Base-by-base conservation (phyloP, 2,329 filamentous ascomycete species). In the Trichoderma simmonsii region DNA sequence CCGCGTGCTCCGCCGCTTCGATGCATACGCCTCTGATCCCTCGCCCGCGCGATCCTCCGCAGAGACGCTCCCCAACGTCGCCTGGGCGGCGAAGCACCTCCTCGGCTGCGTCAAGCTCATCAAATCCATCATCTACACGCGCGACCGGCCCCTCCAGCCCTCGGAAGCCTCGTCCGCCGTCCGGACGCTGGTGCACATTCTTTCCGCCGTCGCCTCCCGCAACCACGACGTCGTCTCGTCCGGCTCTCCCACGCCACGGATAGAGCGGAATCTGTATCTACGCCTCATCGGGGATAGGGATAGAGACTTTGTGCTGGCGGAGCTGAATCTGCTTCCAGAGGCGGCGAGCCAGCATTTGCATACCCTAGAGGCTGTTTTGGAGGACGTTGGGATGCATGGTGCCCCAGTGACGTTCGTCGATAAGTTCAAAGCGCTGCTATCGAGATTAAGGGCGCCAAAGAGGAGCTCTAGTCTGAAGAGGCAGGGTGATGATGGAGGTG, bases 41-140 rank as follows among this genome's bases (percentile, higher is more conserved):
- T 15, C 62, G 39, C 60, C 28, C 1, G 9, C n/a, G 51, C 21
- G 36, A n/a, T 32, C 30, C 12, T 62, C 66, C 21, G 67, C 77
- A 63, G 79, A 86, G 75, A 78, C 78, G 0, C 78, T 80, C 1
- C 76, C 78, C 21, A 76, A 86, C 71, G 84, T 86, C 1, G 68
- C 79, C 9, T 89, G 87, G 87, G 87, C 86, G 3, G 83, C 85
- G 1, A 77, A 75, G 6, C 86, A 88, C 70, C 81, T 89, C 34
- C 75, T 79, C 7, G 80, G 81, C 24, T 83, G 83, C 30, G 79
- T 84, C 14, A 74, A 76, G 36, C 82, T 84, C 72, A 84, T 89
- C 72, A 79, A 81, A 59, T 78, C 81, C 39, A 77, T 82, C 18
- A 80, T 87, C 14, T 81, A 81, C 71, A 77, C 79, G 32, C 80